Percentiles rank a stretch among this genome's conserved stretches.
These are phyloP conservation scores for Suillus spraguei DNA, from an alignment of 768 basidiomycete species.

Conservation along the genomic window DNA sequence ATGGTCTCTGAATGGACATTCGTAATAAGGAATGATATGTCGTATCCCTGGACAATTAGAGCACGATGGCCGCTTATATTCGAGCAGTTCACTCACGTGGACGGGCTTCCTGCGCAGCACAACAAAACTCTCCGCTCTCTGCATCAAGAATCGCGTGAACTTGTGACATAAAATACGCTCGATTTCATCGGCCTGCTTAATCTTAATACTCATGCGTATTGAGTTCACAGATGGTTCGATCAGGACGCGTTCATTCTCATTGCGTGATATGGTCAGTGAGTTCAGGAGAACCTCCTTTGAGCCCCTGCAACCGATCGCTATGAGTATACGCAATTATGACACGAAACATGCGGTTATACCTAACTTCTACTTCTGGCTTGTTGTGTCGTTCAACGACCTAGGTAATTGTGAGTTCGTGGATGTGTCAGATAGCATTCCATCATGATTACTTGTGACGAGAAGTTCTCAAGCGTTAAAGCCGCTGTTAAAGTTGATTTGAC, in stretches of 20 bases:
- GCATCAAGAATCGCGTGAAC: conserved; percentile 99
- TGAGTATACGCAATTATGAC: conserved; percentile 13
- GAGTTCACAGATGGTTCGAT: conserved; percentile 98
- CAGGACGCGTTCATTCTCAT: conserved; percentile 95
- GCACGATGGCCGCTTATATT: conserved; percentile 15
- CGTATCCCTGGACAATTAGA: conserved; percentile 74
- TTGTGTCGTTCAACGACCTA: conserved; percentile 97
- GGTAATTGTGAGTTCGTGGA: conserved; percentile 22
- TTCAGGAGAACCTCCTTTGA: conserved; percentile 95
- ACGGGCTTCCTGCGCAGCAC: conserved; percentile 95
- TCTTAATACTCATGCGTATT: conserved; percentile 94
- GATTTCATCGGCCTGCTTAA: conserved; percentile 99
- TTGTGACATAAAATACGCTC: conserved; percentile 97
- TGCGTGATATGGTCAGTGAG: conserved; percentile 92
- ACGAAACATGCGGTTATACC: conserved; percentile 45
- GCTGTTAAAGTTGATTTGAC: conserved; percentile 98
- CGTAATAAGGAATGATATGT: conserved; percentile 97
- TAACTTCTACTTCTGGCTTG: conserved; percentile 92
- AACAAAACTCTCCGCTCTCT: conserved; percentile 96
- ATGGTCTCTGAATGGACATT: conserved; percentile 97
- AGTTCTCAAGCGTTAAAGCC: conserved; percentile 95
- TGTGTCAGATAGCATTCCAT: conserved; percentile 13
- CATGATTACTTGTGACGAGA: conserved; percentile 83
- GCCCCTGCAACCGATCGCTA: conserved; percentile 47
- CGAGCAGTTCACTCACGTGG: conserved; percentile 50